These are phyloP conservation scores for Eimeria maxima DNA, from an alignment of 169 alveolate species.

Conservation along the genomic window DNA sequence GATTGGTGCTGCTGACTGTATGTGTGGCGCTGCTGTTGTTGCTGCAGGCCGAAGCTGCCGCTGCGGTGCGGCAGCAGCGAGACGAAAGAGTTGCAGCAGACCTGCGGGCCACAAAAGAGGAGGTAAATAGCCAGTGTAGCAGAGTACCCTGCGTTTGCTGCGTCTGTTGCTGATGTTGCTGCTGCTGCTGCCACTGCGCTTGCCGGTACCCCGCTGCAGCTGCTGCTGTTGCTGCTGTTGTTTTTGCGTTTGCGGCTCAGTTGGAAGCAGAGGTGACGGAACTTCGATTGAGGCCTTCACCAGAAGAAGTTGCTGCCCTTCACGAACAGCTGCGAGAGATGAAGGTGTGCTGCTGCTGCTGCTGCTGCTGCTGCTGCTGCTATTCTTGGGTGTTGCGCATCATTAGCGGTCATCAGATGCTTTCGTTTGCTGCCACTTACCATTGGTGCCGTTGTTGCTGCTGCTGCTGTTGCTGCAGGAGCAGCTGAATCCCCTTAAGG, in stretches of 20 bases:
- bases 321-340: constrained; percentile 56
- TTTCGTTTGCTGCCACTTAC: background rate
- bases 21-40: constrained; percentile 35
- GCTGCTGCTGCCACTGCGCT: background rate
- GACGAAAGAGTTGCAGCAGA: constrained; percentile 61
- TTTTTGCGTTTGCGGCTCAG: constrained; percentile 33
- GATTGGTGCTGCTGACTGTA: background rate
- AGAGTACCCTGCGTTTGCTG: background rate
- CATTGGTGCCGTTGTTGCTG: background rate
- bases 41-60: constrained; percentile 71
- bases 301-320: constrained; percentile 26
- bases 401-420: background rate
- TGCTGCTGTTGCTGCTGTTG: background rate
- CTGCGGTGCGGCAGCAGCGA: constrained; percentile 52
- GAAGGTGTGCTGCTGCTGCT: constrained; percentile 63
- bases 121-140: background rate
- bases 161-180: constrained; percentile 41
- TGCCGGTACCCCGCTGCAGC: constrained; percentile 35
- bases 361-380: constrained; percentile 59
- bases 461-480: constrained; percentile 68
- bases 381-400: background rate
- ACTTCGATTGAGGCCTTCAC: constrained; percentile 55
- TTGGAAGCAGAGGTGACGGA: constrained; percentile 41
- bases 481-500: constrained; percentile 60
- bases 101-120: constrained; percentile 60